Evolutionary conservation across 352 stramenopile species (phyloP).

Genomic region (Phytophthora fragariaefolia): DNA sequence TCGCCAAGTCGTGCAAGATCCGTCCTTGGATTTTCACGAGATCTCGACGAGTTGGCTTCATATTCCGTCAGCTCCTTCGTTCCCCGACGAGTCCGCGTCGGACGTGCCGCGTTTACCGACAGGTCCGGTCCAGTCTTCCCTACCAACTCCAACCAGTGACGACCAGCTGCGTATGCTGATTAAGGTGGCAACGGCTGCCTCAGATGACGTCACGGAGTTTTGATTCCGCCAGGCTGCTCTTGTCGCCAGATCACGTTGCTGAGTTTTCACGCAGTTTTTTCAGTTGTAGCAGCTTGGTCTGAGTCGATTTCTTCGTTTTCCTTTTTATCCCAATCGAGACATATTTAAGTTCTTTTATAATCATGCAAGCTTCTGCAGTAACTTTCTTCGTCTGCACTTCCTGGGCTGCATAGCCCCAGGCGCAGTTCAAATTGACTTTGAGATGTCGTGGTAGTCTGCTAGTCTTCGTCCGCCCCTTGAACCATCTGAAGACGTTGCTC

Average conservation of each 20-base stretch:
- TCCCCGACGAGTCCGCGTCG: neutral
- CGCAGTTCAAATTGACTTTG: neutral
- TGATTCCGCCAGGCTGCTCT: too few species aligned
- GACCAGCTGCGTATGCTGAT: too few species aligned
- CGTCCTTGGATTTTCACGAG: neutral
- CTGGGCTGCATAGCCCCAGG: neutral
- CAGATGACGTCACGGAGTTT: too few species aligned
- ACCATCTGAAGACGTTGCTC: constrained; percentile 4
- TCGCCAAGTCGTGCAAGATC: neutral
- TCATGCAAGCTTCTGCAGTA: neutral
- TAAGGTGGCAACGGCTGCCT: too few species aligned
- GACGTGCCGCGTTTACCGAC: too few species aligned
- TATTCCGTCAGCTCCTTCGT: neutral
- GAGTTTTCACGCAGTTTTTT: too few species aligned
- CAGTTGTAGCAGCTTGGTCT: neutral
- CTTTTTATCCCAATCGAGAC: too few species aligned
- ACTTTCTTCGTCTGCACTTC: neutral
- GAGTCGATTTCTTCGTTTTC: neutral
- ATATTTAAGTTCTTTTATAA: neutral
- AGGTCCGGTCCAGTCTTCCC: neutral
- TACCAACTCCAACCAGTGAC: neutral
- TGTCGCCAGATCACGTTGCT: too few species aligned
- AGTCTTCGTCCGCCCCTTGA: neutral
- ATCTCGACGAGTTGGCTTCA: neutral
- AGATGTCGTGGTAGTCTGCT: neutral